These are phyloP conservation scores for Auricularia cornea DNA, from an alignment of 768 basidiomycete genomes.

Conservation along the genomic window DNA sequence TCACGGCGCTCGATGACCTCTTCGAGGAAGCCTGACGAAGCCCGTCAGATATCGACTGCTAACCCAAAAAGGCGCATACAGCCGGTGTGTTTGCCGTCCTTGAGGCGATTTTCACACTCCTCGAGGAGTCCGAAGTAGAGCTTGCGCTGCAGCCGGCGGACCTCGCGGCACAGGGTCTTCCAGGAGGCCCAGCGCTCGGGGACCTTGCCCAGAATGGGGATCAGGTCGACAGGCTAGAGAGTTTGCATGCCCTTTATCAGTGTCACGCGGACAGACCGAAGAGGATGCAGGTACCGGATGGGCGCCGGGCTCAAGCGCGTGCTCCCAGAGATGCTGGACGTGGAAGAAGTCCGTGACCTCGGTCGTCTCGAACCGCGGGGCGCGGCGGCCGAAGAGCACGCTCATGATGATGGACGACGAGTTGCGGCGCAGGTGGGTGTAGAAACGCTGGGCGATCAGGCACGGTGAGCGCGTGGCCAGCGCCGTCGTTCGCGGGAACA, in stretches of 20 bases:
- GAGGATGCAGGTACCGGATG: constrained; percentile 14
- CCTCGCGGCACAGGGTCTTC: constrained; percentile 21
- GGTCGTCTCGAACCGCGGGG: constrained; percentile 19
- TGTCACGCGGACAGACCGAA: not conserved
- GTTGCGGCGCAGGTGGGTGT: constrained; percentile 22
- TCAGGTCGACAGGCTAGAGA: constrained; percentile 22
- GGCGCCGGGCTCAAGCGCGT: constrained; percentile 25
- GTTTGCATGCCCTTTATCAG: not conserved
- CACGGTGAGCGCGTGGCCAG: not conserved
- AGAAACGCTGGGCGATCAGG: constrained; percentile 18
- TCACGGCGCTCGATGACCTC: constrained; percentile 18
- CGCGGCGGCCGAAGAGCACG: constrained; percentile 25
- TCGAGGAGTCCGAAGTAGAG: constrained; percentile 24
- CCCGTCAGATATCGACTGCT: not conserved
- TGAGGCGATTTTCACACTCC: constrained; percentile 18
- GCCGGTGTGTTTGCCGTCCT: constrained; percentile 19
- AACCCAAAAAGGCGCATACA: constrained; percentile 1
- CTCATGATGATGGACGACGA: constrained; percentile 24
- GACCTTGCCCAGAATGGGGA: constrained; percentile 25
- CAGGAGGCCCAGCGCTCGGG: constrained; percentile 29
- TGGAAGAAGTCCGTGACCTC: constrained; percentile 21
- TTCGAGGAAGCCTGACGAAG: constrained; percentile 20
- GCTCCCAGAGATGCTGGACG: constrained; percentile 18
- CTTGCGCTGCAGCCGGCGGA: constrained; percentile 17
- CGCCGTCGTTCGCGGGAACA: not conserved